A percentile compares a stretch with the other conserved stretches of the same genome.
These are phyloP conservation scores for Blastobotrys terrestris DNA, from an alignment of 805 yeast genomes.

Conservation along the genomic window DNA sequence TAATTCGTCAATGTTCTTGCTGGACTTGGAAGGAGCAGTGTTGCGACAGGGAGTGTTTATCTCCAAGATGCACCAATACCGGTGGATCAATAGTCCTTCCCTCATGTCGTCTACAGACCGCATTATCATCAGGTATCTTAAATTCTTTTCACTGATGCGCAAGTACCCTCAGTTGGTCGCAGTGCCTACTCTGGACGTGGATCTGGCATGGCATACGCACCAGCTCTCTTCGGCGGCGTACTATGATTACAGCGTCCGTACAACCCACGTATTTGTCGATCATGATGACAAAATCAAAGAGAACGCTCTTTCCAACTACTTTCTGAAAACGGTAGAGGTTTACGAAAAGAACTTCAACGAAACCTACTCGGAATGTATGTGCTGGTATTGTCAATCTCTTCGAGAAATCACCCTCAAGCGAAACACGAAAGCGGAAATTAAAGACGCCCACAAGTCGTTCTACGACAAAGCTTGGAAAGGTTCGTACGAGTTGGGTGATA, in stretches of 20 bases:
- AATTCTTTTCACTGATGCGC: conserved; percentile 12
- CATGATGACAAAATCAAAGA: conserved; percentile 16
- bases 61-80: conserved; percentile 17
- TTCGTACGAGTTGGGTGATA: not conserved
- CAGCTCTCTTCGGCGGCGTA: conserved; percentile 15
- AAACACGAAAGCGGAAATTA: not conserved
- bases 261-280: conserved; percentile 8
- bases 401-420: conserved; percentile 6
- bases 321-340: conserved; percentile 7
- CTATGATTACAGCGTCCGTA: conserved; percentile 3
- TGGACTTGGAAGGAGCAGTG: conserved; percentile 17
- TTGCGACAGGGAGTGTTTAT: conserved; percentile 17
- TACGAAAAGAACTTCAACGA: conserved; percentile 10
- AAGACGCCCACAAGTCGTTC: not conserved
- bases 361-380: conserved; percentile 14
- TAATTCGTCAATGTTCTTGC: conserved; percentile 13
- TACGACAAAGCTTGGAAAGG: not conserved
- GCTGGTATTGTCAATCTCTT: conserved; percentile 15
- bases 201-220: conserved; percentile 22
- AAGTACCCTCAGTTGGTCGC: conserved; percentile 3
- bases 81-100: conserved; percentile 18
- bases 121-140: conserved; percentile 7
- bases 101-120: conserved; percentile 9
- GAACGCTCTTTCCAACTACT: conserved; percentile 8
- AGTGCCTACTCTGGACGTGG: conserved; percentile 20